phyloP scores from a whole-genome alignment of 2,329 filamentous ascomycete species.

The Calonectria hawksworthii region DNA sequence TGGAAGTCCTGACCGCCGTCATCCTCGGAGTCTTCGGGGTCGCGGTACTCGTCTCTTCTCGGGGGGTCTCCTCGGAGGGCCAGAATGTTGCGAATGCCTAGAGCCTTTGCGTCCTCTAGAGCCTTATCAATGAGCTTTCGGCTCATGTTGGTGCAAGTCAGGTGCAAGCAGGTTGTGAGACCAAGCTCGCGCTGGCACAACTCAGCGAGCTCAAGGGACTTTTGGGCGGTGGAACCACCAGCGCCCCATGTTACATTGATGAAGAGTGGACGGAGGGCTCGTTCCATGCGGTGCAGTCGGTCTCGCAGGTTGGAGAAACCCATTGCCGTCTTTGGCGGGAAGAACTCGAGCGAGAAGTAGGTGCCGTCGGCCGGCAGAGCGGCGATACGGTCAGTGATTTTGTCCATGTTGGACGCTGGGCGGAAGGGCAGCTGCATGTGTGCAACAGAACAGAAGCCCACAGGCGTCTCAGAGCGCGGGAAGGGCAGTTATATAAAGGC shows the following conservation, averaged over 20 bases:
- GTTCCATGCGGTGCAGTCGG: conserved; percentile 94
- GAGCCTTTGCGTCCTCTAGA: conserved; percentile 87
- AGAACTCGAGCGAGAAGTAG: conserved; percentile 99
- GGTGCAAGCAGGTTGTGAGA: conserved; percentile 93
- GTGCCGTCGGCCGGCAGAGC: conserved; percentile 84
- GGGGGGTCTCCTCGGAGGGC: conserved; percentile 94
- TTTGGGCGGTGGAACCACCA: conserved; percentile 89
- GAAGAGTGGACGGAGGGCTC: conserved; percentile 90
- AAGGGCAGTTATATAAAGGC: conserved; percentile 7
- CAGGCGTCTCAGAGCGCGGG: background rate
- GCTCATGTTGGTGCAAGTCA: conserved; percentile 99
- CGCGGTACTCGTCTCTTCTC: conserved; percentile 86
- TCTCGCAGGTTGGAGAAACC: conserved; percentile 94
- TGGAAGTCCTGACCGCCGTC: conserved; percentile 83
- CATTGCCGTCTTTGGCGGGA: conserved; percentile 97
- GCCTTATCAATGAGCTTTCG: conserved; percentile 87
- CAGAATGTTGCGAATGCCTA: conserved; percentile 94
- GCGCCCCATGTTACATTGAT: conserved; percentile 99
- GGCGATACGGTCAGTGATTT: conserved; percentile 95
- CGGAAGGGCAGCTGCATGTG: conserved; percentile 16
- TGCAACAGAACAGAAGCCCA: background rate
- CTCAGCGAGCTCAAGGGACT: conserved; percentile 94
- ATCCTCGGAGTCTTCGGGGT: conserved; percentile 69
- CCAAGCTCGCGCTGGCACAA: conserved; percentile 93
- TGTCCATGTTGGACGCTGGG: conserved; percentile 72